Conservation (phyloP, 179 eudicot species). For the Beta lomatogona region DNA sequence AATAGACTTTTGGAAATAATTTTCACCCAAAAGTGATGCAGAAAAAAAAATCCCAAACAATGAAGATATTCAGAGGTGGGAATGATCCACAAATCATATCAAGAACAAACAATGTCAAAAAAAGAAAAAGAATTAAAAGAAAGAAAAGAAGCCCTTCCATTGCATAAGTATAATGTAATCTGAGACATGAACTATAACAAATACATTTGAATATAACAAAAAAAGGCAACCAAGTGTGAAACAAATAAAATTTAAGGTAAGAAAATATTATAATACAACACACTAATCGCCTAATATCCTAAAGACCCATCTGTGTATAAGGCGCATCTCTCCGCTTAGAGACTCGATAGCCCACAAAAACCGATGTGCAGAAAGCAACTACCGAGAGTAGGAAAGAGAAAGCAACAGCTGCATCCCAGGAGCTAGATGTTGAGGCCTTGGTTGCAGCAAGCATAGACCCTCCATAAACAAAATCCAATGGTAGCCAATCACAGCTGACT, state of each 20-base stretch:
- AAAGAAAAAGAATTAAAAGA: background rate
- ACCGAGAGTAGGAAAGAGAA: conserved; percentile 74
- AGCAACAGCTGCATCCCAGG: conserved; percentile 72
- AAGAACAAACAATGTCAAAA: background rate
- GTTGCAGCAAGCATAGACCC: conserved; percentile 24
- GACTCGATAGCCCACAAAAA: conserved; percentile 52
- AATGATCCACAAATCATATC: background rate
- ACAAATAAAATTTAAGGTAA: conserved; percentile 2
- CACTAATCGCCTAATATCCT: conserved; percentile 26
- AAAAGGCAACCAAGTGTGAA: conserved; percentile 13
- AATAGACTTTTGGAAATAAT: no score
- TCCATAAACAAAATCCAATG: conserved; percentile 47
- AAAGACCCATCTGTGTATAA: conserved; percentile 59
- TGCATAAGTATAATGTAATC: conserved; percentile 2
- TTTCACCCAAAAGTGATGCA: no score
- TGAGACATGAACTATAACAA: conserved; percentile 7
- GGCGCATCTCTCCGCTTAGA: conserved; percentile 37
- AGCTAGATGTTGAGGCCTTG: conserved; percentile 35
- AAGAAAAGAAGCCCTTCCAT: background rate
- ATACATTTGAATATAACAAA: conserved; percentile 28
- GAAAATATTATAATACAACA: conserved; percentile 19
- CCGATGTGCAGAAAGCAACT: conserved; percentile 63
- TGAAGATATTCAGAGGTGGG: background rate
- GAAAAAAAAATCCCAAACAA: background rate
- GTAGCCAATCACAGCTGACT: conserved; percentile 79